Base-by-base conservation (phyloP, 1,284 basidiomycete species). In the Cryptococcus sp. region DNA sequence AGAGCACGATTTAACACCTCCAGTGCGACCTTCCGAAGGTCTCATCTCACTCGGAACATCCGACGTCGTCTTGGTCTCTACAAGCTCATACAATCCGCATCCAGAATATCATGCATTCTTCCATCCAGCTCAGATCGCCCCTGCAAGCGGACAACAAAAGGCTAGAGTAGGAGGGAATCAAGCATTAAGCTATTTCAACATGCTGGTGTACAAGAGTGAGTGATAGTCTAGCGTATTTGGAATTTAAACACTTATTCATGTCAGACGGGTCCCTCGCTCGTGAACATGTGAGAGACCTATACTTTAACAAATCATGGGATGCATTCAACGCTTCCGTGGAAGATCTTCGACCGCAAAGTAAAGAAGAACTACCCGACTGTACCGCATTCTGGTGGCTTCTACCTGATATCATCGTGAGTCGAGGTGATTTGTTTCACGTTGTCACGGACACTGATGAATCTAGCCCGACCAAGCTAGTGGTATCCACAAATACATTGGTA, bases 11-110 rank as follows among this genome's bases (percentile, higher is more conserved):
- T 7, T 38, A 5, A 47, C 43, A 4, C 36, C 31, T 4, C 80
- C n/a, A 85, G 87, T n/a, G 83, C 88, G 58, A 31, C 61, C 57
- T 34, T 62, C 58, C 11, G 90, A 95, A 70, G 91, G 89, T 5
- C 80, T 95, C 42, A 82, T 95, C 35, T 92, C 89, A 8, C 82
- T 95, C n/a, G 91, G 91, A 35, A 96, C 91, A 5, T 92, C 89
- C 0, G 92, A 91, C 11, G 94, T 91, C 0, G 84, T 92, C 61
- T 81, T 94, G 23, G 82, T 94, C 49, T 88, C 88, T 3, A 86
- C 72, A 0, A 60, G 57, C 23, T 50, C 50, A 35, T 80, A 80
- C 58, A 67, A 70, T 37, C 79, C 80, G 8, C 65, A 76, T 56
- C 67, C 72, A 1, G 78, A 80, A 53, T 79, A 75, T 60, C 80